These are phyloP conservation scores for Forsythia viridissima DNA, from an alignment of 257 asterid species.

Conservation along the genomic window DNA sequence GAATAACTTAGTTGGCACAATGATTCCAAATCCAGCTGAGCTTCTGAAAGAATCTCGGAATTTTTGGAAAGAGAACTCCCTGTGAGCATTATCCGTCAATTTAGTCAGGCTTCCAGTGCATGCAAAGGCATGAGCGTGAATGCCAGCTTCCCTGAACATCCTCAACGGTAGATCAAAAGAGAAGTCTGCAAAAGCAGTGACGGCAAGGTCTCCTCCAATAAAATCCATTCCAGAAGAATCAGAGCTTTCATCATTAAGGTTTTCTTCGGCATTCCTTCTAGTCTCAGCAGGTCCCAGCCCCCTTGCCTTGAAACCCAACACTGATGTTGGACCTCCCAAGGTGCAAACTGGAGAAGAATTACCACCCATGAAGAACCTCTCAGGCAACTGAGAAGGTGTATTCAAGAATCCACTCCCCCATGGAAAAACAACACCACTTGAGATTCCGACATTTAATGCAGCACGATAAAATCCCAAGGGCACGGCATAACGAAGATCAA, in stretches of 20 bases:
- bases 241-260: constrained; percentile 36
- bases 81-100: constrained; percentile 64
- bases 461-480: constrained; percentile 82
- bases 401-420: constrained; percentile 77
- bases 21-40: constrained; percentile 73
- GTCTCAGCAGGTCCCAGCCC: constrained; percentile 93
- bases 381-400: constrained; percentile 64
- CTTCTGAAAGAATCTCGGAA: constrained; percentile 75
- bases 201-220: constrained; percentile 93
- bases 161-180: constrained; percentile 90
- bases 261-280: constrained; percentile 55
- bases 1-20: constrained; percentile 82
- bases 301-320: constrained; percentile 87
- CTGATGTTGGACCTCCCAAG: constrained; percentile 81
- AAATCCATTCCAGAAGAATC: constrained; percentile 62
- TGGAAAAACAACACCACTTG: constrained; percentile 75
- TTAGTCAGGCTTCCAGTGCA: constrained; percentile 86
- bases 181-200: constrained; percentile 84
- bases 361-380: constrained; percentile 92
- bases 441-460: constrained; percentile 79
- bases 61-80: constrained; percentile 50
- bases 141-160: constrained; percentile 80
- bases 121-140: constrained; percentile 88
- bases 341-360: constrained; percentile 81
- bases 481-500: constrained; percentile 82